Conservation (phyloP, 805 yeast species). For the Starmerella potacharoeniae region DNA sequence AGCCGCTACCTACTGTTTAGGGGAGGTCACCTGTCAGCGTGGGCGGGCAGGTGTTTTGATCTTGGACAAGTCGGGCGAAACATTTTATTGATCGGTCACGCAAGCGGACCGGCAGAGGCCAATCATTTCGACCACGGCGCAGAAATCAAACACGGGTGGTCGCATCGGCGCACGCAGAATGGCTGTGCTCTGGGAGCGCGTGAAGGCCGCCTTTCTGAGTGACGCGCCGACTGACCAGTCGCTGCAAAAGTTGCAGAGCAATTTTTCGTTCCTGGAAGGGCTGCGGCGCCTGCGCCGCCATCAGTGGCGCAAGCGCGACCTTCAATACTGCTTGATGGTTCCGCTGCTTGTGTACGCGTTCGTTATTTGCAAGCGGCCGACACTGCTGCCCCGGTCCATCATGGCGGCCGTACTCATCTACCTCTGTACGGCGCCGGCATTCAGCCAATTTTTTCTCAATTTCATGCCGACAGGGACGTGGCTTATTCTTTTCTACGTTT, state of each 20-base stretch:
- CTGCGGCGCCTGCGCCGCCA: constrained; percentile 27
- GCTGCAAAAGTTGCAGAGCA: constrained; percentile 26
- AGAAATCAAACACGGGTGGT: neutral
- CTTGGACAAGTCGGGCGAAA: neutral
- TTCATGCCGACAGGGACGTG: constrained; percentile 78
- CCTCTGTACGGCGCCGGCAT: constrained; percentile 54
- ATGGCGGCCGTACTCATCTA: constrained; percentile 35
- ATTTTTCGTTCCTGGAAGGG: constrained; percentile 29
- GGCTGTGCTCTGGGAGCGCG: constrained; percentile 19
- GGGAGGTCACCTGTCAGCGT: constrained; percentile 1
- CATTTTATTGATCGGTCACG: constrained; percentile 4
- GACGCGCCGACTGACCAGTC: constrained; percentile 30
- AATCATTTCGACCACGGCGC: neutral
- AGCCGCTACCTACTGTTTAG: constrained; percentile 2
- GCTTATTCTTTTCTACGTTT: constrained; percentile 71
- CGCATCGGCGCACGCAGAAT: constrained; percentile 1
- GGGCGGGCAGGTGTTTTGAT: neutral
- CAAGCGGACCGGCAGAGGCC: neutral
- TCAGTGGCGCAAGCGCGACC: constrained; percentile 33
- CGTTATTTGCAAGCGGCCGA: constrained; percentile 28
- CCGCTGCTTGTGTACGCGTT: constrained; percentile 42
- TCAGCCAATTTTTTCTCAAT: constrained; percentile 72
- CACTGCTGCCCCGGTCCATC: constrained; percentile 25
- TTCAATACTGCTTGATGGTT: constrained; percentile 39
- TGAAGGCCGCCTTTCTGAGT: constrained; percentile 25